A percentile compares a stretch with the other conserved stretches of the same genome.
phyloP scores from a whole-genome alignment of 2,329 filamentous ascomycete species.

The Xylaria sp. region DNA sequence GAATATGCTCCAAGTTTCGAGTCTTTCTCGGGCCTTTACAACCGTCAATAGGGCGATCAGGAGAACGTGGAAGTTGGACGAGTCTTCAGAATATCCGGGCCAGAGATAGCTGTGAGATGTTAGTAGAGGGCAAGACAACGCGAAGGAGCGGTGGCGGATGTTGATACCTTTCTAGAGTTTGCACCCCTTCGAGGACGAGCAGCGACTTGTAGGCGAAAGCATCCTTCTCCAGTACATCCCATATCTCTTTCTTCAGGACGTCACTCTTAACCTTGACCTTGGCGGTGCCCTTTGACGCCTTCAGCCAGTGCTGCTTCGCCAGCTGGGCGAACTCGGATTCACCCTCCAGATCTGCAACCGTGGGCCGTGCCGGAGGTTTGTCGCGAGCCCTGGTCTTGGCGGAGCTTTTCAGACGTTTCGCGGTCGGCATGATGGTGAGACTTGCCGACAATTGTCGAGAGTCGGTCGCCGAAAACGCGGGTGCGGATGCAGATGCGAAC shows the following conservation, averaged over 20 bases:
- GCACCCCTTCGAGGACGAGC: constrained; percentile 86
- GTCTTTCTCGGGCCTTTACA: constrained; percentile 86
- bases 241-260: constrained; percentile 86
- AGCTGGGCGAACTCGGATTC: constrained; percentile 79
- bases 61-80: constrained; percentile 91
- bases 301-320: constrained; percentile 88
- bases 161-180: constrained; percentile 76
- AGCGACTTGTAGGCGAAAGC: constrained; percentile 82
- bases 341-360: constrained; percentile 75
- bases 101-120: constrained; percentile 75
- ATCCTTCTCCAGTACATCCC: constrained; percentile 86
- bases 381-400: constrained; percentile 57
- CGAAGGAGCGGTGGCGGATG: neutral
- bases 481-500: constrained; percentile 20
- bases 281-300: constrained; percentile 66
- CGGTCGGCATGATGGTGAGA: constrained; percentile 63
- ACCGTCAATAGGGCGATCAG: constrained; percentile 87
- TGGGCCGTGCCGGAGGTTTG: constrained; percentile 64
- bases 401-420: constrained; percentile 68
- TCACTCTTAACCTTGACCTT: constrained; percentile 84
- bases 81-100: constrained; percentile 89
- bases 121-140: constrained; percentile 13
- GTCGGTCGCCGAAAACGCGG: constrained; percentile 29
- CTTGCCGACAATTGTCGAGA: constrained; percentile 28
- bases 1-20: constrained; percentile 90